These are phyloP conservation scores for Cladophialophora yegresii DNA, from an alignment of 2,329 filamentous ascomycete species.

Conservation along the genomic window DNA sequence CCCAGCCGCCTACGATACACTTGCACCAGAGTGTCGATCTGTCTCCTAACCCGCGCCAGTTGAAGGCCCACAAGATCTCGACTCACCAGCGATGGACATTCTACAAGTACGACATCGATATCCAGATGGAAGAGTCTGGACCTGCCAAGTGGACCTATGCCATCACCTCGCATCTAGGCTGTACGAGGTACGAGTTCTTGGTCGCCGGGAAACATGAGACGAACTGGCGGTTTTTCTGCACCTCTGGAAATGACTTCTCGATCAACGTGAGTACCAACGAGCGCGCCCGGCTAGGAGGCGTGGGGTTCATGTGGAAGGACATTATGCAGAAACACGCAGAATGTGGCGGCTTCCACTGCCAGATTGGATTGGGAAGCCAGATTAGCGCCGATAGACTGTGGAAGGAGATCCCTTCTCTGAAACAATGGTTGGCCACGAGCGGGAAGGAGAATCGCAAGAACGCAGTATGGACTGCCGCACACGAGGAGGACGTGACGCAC, in stretches of 20 bases:
- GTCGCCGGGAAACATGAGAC: conserved; percentile 87
- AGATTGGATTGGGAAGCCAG: conserved; percentile 88
- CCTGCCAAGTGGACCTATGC: conserved; percentile 95
- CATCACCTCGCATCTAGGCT: conserved; percentile 93
- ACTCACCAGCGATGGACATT: conserved; percentile 94
- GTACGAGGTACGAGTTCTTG: conserved; percentile 96
- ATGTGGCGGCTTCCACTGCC: conserved; percentile 91
- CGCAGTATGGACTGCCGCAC: conserved; percentile 85
- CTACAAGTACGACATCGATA: conserved; percentile 88
- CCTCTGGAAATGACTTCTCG: conserved; percentile 95
- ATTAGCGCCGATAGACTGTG: conserved; percentile 94
- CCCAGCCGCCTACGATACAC: conserved; percentile 93
- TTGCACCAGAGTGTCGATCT: conserved; percentile 87
- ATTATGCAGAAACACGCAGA: conserved; percentile 96
- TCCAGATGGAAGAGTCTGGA: conserved; percentile 79
- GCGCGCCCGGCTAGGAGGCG: conserved; percentile 78
- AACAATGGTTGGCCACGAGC: conserved; percentile 91
- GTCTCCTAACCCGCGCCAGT: conserved; percentile 86
- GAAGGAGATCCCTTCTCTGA: conserved; percentile 91
- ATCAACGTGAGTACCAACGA: conserved; percentile 84
- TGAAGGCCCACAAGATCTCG: conserved; percentile 78
- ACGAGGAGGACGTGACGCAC: conserved; percentile 93
- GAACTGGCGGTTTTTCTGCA: conserved; percentile 93
- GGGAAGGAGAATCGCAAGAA: conserved; percentile 92
- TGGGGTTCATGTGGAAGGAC: conserved; percentile 98